These are phyloP conservation scores for Xylaria sp. DNA, from an alignment of 2,329 filamentous ascomycete species.

Conservation along the genomic window DNA sequence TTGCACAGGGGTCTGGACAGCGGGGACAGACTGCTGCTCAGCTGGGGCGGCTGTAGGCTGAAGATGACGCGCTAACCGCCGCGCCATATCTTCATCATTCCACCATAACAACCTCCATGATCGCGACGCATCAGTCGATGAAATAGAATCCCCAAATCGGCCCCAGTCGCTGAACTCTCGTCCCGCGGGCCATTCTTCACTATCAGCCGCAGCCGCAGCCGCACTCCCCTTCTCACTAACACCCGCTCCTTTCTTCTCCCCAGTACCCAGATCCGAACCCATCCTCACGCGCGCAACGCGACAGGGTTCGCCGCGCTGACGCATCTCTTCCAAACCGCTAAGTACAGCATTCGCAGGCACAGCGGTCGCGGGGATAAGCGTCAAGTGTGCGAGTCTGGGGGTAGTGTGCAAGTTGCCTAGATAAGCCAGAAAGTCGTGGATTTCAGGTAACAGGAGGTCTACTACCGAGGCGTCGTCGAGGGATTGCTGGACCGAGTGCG, in stretches of 20 bases:
- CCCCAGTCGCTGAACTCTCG: conserved; percentile 54
- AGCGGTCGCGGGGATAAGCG: conserved; percentile 51
- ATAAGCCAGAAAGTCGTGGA: conserved; percentile 50
- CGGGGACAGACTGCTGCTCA: conserved; percentile 15
- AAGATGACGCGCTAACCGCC: conserved; percentile 51
- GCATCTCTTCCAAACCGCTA: conserved; percentile 40
- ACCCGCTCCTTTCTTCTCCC: conserved; percentile 11
- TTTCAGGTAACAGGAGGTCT: conserved; percentile 47
- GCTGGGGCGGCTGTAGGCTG: conserved; percentile 45
- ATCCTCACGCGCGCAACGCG: conserved; percentile 31
- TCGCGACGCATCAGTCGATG: background rate
- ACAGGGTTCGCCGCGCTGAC: conserved; percentile 37
- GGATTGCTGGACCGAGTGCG: conserved; percentile 43
- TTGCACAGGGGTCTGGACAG: conserved; percentile 35
- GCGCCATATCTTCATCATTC: conserved; percentile 53
- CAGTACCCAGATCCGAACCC: background rate
- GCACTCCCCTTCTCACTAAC: background rate
- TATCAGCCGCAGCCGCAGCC: background rate
- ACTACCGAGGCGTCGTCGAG: conserved; percentile 48
- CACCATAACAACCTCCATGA: conserved; percentile 49
- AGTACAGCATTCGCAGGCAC: conserved; percentile 41
- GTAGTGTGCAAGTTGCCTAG: conserved; percentile 43
- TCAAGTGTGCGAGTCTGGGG: conserved; percentile 49
- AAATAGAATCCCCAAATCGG: conserved; percentile 44
- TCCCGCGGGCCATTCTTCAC: conserved; percentile 26